Conservation (phyloP, 225 moss, liverwort and hornwort genomes). For the Sphagnum contortum region DNA sequence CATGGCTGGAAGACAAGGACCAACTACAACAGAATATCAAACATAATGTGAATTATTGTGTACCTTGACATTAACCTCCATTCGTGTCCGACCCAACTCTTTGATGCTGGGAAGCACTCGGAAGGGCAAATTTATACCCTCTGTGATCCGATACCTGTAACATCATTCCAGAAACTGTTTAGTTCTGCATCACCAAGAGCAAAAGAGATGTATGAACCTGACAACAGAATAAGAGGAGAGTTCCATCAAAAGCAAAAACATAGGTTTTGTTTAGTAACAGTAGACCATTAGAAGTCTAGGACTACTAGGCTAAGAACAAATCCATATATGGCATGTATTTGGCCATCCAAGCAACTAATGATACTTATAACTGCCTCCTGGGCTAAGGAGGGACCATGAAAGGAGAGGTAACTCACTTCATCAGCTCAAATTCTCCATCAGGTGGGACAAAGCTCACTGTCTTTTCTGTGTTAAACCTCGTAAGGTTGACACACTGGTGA, state of each 20-base stretch:
- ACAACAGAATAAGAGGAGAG: no score
- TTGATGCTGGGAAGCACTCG: slow-evolving; percentile 63
- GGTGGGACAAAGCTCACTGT: slow-evolving; percentile 68
- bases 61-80: slow-evolving; percentile 68
- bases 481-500: slow-evolving; percentile 63
- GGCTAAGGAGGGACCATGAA: background rate
- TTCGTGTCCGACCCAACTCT: slow-evolving; percentile 60
- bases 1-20: no score
- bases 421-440: slow-evolving; percentile 65
- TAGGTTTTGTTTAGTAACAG: no score
- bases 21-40: no score
- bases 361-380: background rate
- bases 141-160: slow-evolving; percentile 42
- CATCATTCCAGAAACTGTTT: background rate
- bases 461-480: slow-evolving; percentile 60
- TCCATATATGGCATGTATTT: background rate
- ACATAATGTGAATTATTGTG: no score
- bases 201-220: no score
- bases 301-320: background rate
- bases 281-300: background rate
- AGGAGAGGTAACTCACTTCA: slow-evolving; percentile 37
- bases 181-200: background rate
- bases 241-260: no score
- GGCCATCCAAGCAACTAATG: no score
- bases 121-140: slow-evolving; percentile 49